Base-by-base conservation (phyloP, 768 basidiomycete species). In the Gymnopilus junonius region DNA sequence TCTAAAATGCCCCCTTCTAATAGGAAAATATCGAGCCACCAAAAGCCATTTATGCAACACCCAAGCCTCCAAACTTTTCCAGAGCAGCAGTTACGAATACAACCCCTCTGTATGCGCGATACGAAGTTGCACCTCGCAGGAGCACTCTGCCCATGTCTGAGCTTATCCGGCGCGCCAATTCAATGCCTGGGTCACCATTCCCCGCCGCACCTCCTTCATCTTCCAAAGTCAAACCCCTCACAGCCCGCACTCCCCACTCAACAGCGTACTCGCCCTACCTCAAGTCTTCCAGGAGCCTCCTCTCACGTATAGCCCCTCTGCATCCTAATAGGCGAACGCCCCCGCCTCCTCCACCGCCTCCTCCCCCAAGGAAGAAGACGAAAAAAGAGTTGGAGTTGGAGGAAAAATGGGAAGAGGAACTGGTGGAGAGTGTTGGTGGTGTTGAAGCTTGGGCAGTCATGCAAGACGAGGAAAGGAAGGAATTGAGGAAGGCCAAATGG, bases 351-450 rank as follows among this genome's bases (percentile, higher is more conserved):
- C 82, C 79, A 2, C 92, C 92, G 0, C 85, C 86, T 4, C 87
- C 87, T 0, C 90, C 90, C 4, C 87, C 88, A 46, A 85, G 82
- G 65, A 91, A 87, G 76, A 93, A 93, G 79, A 88, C 86, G 55
- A 92, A 92, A 80, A 93, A 93, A 72, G 86, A 91, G 75, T 74
- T 90, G 23, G 85, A 87, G 69, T 75, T 84, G 69, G 92, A 93
- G 75, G 92, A 93, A 73, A 84, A 82, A 69, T 92, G 92, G 84
- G 91, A 93, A 71, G 86, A 91, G 73, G 91, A 94, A 75, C 75
- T 93, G 61, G 80, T 89, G 25, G 92, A 93, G 65, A 86, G 80
- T 43, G 78, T 90, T 3, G 90, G 91, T 11, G 92, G 91, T 17
- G 85, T 90, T 77, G 81, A 82, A 34, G 82, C 79, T 35, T 86